A percentile compares a stretch with the other conserved stretches of the same genome.
These are phyloP conservation scores for Ustilago sp. DNA, from an alignment of 1,284 basidiomycete genomes.

Conservation along the genomic window DNA sequence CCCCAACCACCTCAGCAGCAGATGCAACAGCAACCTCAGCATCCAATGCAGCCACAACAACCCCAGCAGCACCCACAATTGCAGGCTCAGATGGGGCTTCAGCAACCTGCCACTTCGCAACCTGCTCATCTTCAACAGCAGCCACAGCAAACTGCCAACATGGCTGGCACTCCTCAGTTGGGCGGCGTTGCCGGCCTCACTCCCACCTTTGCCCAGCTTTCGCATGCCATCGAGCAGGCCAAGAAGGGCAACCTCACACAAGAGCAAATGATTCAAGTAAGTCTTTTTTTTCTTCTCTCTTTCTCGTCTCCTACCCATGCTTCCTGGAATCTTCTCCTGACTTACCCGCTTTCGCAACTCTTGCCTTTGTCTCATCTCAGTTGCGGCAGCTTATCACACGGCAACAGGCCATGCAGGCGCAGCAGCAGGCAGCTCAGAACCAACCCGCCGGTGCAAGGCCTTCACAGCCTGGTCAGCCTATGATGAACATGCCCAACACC, in stretches of 20 bases:
- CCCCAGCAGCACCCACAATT: conserved; percentile 38
- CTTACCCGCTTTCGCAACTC: not conserved
- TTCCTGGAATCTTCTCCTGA: too few relatives aligned
- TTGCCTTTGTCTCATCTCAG: conserved; percentile 7
- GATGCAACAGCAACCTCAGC: conserved; percentile 27
- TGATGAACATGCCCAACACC: conserved; percentile 25
- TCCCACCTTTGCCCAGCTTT: conserved; percentile 48
- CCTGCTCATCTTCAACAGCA: conserved; percentile 47
- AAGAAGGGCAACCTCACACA: conserved; percentile 54
- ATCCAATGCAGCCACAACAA: conserved; percentile 26
- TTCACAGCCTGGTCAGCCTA: conserved; percentile 50
- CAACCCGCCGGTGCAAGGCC: conserved; percentile 44
- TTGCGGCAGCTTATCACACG: conserved; percentile 51
- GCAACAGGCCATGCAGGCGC: conserved; percentile 54
- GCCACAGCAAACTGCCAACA: conserved; percentile 24
- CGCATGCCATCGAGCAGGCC: conserved; percentile 51
- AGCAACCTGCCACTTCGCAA: conserved; percentile 29
- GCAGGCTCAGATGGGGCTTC: conserved; percentile 30
- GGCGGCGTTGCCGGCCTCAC: conserved; percentile 26
- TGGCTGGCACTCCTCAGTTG: conserved; percentile 24
- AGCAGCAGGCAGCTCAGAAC: conserved; percentile 51
- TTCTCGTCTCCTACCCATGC: too few relatives aligned
- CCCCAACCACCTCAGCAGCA: conserved; percentile 38
- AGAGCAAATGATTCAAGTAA: conserved; percentile 52
- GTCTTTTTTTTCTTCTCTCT: not conserved